A percentile compares a stretch with the other conserved stretches of the same genome.
phyloP scores from a whole-genome alignment of 1,284 basidiomycete genomes.

The Tilletiopsis washingtonensis region DNA sequence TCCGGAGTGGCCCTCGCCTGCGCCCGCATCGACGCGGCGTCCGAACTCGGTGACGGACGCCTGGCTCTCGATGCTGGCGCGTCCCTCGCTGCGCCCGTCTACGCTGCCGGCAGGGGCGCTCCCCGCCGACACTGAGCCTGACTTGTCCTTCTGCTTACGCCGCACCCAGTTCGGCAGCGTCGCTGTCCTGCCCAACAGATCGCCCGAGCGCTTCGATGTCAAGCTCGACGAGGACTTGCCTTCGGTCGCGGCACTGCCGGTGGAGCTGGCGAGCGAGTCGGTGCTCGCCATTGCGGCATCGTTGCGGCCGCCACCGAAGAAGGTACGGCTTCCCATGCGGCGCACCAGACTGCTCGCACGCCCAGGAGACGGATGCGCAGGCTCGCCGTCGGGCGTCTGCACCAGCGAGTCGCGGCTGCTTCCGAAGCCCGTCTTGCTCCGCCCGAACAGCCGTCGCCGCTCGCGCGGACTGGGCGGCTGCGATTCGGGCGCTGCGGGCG shows the following conservation, averaged over 20 bases:
- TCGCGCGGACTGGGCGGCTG: too few species aligned
- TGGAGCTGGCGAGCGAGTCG: neutral
- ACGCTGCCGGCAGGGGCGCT: neutral
- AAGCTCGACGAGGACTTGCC: too few species aligned
- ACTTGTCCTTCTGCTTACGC: neutral
- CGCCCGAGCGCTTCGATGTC: neutral
- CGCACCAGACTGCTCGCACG: slow-evolving; percentile 12
- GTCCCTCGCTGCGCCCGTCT: neutral
- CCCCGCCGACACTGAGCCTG: neutral
- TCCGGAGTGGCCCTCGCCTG: neutral
- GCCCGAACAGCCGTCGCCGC: too few species aligned
- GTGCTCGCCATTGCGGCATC: neutral
- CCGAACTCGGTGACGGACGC: neutral
- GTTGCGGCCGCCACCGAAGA: slow-evolving; percentile 4
- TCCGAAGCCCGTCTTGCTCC: too few species aligned
- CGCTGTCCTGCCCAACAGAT: neutral
- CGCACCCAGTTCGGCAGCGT: neutral
- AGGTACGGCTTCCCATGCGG: slow-evolving; percentile 21
- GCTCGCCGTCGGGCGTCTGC: too few species aligned
- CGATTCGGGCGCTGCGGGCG: too few species aligned
- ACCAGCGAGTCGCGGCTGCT: too few species aligned
- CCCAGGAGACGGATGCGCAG: too few species aligned
- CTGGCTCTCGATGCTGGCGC: neutral
- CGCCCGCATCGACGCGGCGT: neutral
- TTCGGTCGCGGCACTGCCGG: too few species aligned